Conservation (phyloP, 495 filamentous ascomycete species). For the Xylaria longipes region DNA sequence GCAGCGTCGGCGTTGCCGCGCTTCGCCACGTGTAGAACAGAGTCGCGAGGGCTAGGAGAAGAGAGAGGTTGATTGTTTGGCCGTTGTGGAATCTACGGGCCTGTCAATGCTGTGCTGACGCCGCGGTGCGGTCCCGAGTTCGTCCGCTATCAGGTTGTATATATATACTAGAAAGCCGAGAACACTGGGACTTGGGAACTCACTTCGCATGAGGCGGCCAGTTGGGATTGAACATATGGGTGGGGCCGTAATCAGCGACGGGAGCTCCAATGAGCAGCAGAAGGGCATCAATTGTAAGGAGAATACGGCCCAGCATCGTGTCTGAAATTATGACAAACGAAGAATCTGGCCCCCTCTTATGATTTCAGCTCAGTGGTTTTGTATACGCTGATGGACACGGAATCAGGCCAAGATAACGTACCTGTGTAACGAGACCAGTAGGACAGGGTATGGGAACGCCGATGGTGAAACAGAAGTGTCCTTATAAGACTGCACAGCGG, state of each 20-base stretch:
- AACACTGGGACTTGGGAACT: conserved; percentile 11
- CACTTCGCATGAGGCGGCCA: conserved; percentile 63
- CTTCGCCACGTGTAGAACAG: conserved; percentile 56
- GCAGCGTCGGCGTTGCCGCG: conserved; percentile 31
- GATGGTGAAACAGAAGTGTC: neutral
- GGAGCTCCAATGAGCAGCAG: conserved; percentile 49
- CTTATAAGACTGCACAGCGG: neutral
- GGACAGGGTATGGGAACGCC: neutral
- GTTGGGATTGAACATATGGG: conserved; percentile 61
- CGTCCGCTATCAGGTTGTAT: too few relatives aligned
- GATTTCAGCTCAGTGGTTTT: neutral
- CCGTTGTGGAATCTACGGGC: conserved; percentile 58
- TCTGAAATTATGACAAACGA: neutral
- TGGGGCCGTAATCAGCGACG: conserved; percentile 57
- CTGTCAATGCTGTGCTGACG: neutral
- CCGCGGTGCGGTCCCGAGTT: neutral
- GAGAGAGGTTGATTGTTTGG: conserved; percentile 60
- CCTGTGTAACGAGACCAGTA: neutral
- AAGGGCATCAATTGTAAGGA: conserved; percentile 54
- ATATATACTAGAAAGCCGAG: neutral
- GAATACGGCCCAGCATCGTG: conserved; percentile 50
- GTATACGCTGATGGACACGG: neutral
- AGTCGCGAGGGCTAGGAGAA: conserved; percentile 52
- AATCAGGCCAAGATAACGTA: neutral
- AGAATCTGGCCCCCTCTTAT: neutral